Percentiles rank a stretch among this genome's conserved stretches.
Conservation (phyloP, 192 early-diverging fungal species). For the Radiomyces spectabilis region DNA sequence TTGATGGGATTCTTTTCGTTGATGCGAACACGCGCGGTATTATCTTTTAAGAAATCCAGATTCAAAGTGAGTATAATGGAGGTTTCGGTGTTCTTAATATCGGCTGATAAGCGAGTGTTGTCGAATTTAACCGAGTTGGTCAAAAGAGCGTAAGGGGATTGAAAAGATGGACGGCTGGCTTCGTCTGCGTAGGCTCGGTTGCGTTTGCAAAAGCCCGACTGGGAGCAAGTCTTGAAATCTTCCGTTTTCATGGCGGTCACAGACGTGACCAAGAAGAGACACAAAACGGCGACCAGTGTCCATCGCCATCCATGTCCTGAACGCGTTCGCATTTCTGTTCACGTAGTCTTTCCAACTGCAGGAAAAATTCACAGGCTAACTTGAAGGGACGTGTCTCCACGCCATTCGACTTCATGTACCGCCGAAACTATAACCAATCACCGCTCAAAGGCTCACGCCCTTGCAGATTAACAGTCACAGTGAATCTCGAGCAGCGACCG, state of each 20-base stretch:
- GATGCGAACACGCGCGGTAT: slow-evolving; percentile 49
- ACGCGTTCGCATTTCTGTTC: too few relatives aligned
- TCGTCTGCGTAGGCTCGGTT: slow-evolving; percentile 81
- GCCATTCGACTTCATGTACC: too few relatives aligned
- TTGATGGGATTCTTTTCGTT: slow-evolving; percentile 60
- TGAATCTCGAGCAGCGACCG: too few relatives aligned
- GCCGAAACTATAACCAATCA: too few relatives aligned
- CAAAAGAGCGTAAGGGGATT: slow-evolving; percentile 59
- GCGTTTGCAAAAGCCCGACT: slow-evolving; percentile 82
- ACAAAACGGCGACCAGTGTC: too few relatives aligned
- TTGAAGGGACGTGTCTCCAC: too few relatives aligned
- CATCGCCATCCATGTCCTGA: too few relatives aligned
- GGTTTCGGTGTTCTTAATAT: slow-evolving; percentile 45
- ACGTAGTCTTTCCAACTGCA: too few relatives aligned
- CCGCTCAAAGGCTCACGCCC: too few relatives aligned
- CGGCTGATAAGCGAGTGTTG: slow-evolving; percentile 42
- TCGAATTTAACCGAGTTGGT: slow-evolving; percentile 49
- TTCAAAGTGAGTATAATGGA: slow-evolving; percentile 35
- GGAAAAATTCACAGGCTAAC: too few relatives aligned
- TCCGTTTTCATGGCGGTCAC: slow-evolving; percentile 55
- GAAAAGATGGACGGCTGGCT: slow-evolving; percentile 7
- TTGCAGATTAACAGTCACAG: too few relatives aligned
- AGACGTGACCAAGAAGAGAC: background rate
- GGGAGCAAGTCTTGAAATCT: slow-evolving; percentile 89
- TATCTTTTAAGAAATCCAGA: slow-evolving; percentile 47